phyloP scores from a whole-genome alignment of 371 early-diverging fungal genomes.

The Amoeboaphelidium protococcarum region DNA sequence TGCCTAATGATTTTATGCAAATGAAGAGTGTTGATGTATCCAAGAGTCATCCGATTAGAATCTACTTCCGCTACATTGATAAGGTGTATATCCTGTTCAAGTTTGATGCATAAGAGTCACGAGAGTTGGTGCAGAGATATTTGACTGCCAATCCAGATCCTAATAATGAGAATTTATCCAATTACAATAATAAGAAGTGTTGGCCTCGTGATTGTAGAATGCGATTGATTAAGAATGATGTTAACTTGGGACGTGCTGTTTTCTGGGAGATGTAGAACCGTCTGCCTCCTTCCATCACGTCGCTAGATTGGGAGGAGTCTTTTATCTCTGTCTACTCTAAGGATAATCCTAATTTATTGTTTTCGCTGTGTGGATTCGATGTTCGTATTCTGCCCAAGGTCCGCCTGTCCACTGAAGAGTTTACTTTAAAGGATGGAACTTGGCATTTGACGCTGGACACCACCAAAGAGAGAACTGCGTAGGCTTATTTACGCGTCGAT shows the following conservation, averaged over 20 bases:
- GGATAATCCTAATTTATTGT: conserved; percentile 87
- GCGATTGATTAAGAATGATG: conserved; percentile 96
- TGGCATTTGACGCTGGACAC: conserved; percentile 90
- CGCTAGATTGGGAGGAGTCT: conserved; percentile 86
- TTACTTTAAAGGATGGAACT: no score
- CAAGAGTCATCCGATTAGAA: conserved; percentile 81
- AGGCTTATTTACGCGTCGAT: conserved; percentile 80
- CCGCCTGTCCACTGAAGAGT: conserved; percentile 45
- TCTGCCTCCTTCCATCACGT: conserved; percentile 80
- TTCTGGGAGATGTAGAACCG: conserved; percentile 97
- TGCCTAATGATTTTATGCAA: conserved; percentile 91
- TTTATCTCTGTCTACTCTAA: conserved; percentile 85
- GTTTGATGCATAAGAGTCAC: conserved; percentile 70
- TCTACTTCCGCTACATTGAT: conserved; percentile 88
- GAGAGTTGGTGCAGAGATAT: conserved; percentile 85
- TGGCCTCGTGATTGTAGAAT: conserved; percentile 97
- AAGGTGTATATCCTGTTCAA: conserved; percentile 77
- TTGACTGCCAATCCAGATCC: conserved; percentile 95
- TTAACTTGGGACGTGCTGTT: conserved; percentile 73
- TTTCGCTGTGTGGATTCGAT: conserved; percentile 69
- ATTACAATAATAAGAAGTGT: conserved; percentile 48
- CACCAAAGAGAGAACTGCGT: conserved; percentile 90
- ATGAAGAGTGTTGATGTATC: conserved; percentile 76
- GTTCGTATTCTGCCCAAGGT: conserved; percentile 69
- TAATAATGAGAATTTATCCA: conserved; percentile 93